phyloP scores from a whole-genome alignment of 257 asterid species.

The Solanum arcanum region DNA sequence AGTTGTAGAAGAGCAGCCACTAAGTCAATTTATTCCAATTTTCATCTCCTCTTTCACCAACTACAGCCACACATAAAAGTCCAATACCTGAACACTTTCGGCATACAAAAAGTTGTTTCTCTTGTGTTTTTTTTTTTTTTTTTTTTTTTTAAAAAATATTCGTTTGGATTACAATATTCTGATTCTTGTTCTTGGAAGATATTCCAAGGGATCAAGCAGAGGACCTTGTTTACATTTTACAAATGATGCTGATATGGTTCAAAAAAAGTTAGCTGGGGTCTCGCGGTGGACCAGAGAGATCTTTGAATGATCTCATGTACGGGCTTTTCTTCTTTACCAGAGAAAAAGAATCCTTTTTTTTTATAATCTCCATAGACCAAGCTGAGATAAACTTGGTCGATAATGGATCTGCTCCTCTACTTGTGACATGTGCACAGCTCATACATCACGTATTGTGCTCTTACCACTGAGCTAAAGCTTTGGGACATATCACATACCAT shows the following conservation, averaged over 20 bases:
- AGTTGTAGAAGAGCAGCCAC: slow-evolving; percentile 21
- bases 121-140: background rate
- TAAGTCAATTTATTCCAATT: slow-evolving; percentile 8
- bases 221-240: background rate
- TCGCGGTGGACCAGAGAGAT: slow-evolving; percentile 6
- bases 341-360: background rate
- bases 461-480: background rate
- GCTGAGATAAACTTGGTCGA: background rate
- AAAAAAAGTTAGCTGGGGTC: background rate
- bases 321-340: background rate
- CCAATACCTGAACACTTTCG: slow-evolving; percentile 15
- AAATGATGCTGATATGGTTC: background rate
- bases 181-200: slow-evolving; percentile 5
- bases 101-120: slow-evolving; percentile 2
- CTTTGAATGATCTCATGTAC: slow-evolving; percentile 12
- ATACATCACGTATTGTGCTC: background rate
- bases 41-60: slow-evolving; percentile 6
- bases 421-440: background rate
- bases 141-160: background rate
- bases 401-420: background rate
- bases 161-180: slow-evolving; percentile 8
- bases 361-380: background rate
- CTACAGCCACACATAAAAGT: slow-evolving; percentile 8
- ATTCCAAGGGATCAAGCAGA: background rate
- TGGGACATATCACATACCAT: background rate